Conservation (phyloP, 495 filamentous ascomycete species). For the Melanomma pulvis-pyrius region DNA sequence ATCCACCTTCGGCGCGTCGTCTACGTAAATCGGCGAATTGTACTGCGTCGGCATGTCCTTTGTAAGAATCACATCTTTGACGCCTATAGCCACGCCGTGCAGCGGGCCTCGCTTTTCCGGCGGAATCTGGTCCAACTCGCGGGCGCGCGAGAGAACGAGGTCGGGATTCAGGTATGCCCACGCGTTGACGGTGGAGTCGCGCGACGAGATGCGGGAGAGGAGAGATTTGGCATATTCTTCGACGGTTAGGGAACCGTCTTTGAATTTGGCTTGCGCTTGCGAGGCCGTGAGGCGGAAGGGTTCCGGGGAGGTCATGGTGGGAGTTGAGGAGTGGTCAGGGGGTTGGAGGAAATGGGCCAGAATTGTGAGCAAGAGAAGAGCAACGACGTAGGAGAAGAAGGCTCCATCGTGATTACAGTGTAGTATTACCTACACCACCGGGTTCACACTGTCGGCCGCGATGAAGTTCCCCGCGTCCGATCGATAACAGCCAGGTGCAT, state of each 20-base stretch:
- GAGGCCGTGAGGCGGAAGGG: conserved; percentile 47
- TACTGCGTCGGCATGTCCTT: conserved; percentile 60
- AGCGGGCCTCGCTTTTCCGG: conserved; percentile 53
- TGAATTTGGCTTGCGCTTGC: conserved; percentile 45
- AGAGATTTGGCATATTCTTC: conserved; percentile 58
- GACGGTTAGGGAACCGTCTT: conserved; percentile 46
- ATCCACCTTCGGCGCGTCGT: conserved; percentile 47
- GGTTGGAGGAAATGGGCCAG: not conserved
- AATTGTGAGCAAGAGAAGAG: not conserved
- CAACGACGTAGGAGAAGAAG: not conserved
- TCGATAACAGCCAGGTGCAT: not conserved
- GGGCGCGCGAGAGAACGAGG: conserved; percentile 54
- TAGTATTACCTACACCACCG: not conserved
- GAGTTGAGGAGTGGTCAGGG: not conserved
- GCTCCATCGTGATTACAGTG: not conserved
- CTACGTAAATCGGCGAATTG: conserved; percentile 54
- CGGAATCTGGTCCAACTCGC: conserved; percentile 53
- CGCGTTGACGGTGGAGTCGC: conserved; percentile 55
- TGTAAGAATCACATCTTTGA: conserved; percentile 64
- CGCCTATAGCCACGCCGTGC: conserved; percentile 57
- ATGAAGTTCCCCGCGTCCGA: not conserved
- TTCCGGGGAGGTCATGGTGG: conserved; percentile 23
- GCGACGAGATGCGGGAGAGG: conserved; percentile 51
- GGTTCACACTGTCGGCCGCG: not conserved
- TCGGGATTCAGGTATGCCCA: conserved; percentile 57